These are phyloP conservation scores for Rossbeevera mucosa DNA, from an alignment of 768 basidiomycete species.

Conservation along the genomic window DNA sequence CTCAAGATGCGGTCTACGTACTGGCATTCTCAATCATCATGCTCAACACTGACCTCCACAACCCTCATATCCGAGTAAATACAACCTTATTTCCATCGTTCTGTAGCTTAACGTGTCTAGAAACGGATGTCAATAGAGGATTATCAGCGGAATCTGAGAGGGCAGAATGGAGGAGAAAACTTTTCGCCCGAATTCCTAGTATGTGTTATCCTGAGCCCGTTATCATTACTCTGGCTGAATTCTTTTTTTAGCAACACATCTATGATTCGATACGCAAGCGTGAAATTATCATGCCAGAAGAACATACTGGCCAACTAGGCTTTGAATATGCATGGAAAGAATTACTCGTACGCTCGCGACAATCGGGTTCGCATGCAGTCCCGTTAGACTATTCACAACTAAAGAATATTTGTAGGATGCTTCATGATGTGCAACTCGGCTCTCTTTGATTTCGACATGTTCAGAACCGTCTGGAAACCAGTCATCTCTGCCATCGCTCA, in stretches of 20 bases:
- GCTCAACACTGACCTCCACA: conserved; percentile 97
- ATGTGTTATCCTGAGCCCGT: conserved; percentile 18
- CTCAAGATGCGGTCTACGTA: conserved; percentile 90
- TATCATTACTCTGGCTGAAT: conserved; percentile 10
- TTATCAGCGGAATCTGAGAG: conserved; percentile 86
- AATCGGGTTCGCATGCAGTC: conserved; percentile 54
- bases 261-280: conserved; percentile 92
- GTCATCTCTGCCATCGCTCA: conserved; percentile 92
- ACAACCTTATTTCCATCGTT: conserved; percentile 3
- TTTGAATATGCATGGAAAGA: conserved; percentile 99
- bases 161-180: conserved; percentile 81
- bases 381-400: conserved; percentile 3
- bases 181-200: conserved; percentile 87
- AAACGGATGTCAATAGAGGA: conserved; percentile 98
- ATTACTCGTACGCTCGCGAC: conserved; percentile 72
- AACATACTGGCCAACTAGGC: conserved; percentile 92
- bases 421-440: conserved; percentile 72
- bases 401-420: conserved; percentile 46
- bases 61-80: conserved; percentile 83
- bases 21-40: conserved; percentile 94
- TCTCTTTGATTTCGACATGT: conserved; percentile 88
- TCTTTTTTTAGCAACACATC: conserved; percentile 63
- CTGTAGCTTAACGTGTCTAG: conserved; percentile 34
- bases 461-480: conserved; percentile 88
- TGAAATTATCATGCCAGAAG: conserved; percentile 97